phyloP scores from a whole-genome alignment of 768 basidiomycete genomes.

The Xanthoconium stramineum region DNA sequence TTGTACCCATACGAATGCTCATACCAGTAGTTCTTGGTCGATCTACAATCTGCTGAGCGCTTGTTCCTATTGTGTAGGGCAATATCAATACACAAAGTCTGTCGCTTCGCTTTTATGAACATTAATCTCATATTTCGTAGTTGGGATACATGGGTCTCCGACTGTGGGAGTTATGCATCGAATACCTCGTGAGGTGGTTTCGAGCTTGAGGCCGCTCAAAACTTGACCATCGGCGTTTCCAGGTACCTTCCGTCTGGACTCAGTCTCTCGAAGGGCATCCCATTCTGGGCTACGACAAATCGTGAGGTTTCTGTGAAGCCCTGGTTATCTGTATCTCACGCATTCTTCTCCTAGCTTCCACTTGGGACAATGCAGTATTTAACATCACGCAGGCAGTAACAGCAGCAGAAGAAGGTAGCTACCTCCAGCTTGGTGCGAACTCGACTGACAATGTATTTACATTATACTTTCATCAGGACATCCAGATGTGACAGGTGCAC shows the following conservation, averaged over 20 bases:
- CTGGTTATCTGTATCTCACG: not conserved
- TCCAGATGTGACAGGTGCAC: conserved; percentile 17
- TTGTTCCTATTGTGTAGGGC: conserved; percentile 18
- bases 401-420: conserved; percentile 10
- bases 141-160: conserved; percentile 19
- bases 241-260: conserved; percentile 25
- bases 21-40: conserved; percentile 26
- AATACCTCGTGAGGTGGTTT: conserved; percentile 17
- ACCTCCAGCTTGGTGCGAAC: not conserved
- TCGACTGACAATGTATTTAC: not conserved
- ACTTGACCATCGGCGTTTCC: not conserved
- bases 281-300: conserved; percentile 22
- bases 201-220: not conserved
- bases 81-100: conserved; percentile 16
- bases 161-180: conserved; percentile 16
- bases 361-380: conserved; percentile 19
- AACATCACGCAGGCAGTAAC: conserved; percentile 7
- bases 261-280: conserved; percentile 15
- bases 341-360: conserved; percentile 11
- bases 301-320: conserved; percentile 11
- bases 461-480: not conserved
- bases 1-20: not conserved
- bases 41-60: conserved; percentile 30
- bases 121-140: conserved; percentile 11
- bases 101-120: not conserved